Evolutionary conservation across 1,284 basidiomycete genomes (phyloP), one percentile per base, ranked within the genome.

Genomic region (Grifola frondosa): DNA sequence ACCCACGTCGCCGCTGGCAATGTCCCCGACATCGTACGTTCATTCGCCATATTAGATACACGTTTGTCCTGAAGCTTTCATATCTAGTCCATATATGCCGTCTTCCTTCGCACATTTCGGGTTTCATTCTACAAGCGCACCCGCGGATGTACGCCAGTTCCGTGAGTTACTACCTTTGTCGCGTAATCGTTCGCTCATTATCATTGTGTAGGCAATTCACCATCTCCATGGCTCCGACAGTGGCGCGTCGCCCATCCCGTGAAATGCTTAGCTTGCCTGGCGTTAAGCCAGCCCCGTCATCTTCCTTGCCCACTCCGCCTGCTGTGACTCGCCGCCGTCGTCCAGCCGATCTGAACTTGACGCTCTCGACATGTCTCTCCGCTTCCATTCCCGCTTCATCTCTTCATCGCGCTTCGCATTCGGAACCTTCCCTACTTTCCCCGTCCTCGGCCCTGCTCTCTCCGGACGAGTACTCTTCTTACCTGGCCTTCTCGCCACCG

Each of bases 201-300:
- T n/a, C n/a, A 7, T 36, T 22, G 7, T 22, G 34, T 12, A 36
- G 34, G 24, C 34, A 22, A 9, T 13, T 36, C 17, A 12, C 10
- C 10, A 8, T 19, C 9, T n/a, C n/a, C n/a, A n/a, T n/a, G n/a
- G n/a, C n/a, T n/a, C n/a, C n/a, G n/a, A 30, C 43, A 6, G 43
- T 48, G n/a, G 46, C 61, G 32, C 64, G 59, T 59, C 70, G 59
- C 11, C 40, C 66, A 3, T 73, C 71, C 2, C 70, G 65, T 19
- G 74, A 78, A 49, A 77, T 75, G 0, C 52, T 75, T 25, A 70
- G 76, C 22, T 69, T 84, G 13, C 81, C 81, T 5, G 78, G 76
- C 1, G 77, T 77, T 3, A 84, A 83, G 57, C 82, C 82, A 2
- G 77, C 70, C 0, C 82, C 81, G 0, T 77, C 71, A 0, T 59